Evolutionary conservation across 169 alveolate genomes (phyloP), one percentile per base, ranked within the genome.

Genomic region (Cryptosporidium baileyi): DNA sequence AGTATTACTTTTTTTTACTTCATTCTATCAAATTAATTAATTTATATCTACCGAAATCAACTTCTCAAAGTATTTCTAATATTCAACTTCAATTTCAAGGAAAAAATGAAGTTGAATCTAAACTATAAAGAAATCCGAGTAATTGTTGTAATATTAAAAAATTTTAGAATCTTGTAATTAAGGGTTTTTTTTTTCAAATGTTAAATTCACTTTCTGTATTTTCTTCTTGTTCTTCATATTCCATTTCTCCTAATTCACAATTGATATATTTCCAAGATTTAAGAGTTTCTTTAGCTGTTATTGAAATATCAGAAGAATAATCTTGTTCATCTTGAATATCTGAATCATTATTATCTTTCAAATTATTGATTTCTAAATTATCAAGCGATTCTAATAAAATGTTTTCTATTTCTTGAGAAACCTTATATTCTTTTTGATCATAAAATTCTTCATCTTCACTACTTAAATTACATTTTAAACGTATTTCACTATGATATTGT

Each of bases 251-350:
- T 24, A 74, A 28, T 8, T 51, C 85, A 6, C 54, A 52, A 40
- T 74, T 59, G 24, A 74, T 36, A 15, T 74, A 74, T 41, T 74
- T 74, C 85, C 85, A 74, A 5, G 85, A 52, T 26, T 74, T 74
- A 8, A 74, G 57, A 13, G 85, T 74, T 24, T 51, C 85, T n/a
- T 74, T 51, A 3, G 85, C 85, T 22, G 54, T 54, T 17, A 57
- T n/a, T 11, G 67, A 52, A 1, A 54, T 60, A 34, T 65, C 81
- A 3, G 45, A 26, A 11, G 43, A 43, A 22, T 22, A 15, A 24
- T 45, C 47, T 47, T 65, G 43, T 36, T 45, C 11, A 19, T 41
- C 38, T 17, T 44, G 1, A 22, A 41, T 24, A 2, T 17, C 5
- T n/a, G 19, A n/a, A 34, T 32, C 22, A 13, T 11, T 7, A 6